A percentile compares a stretch with the other conserved stretches of the same genome.
Evolutionary conservation across 2,329 filamentous ascomycete species (phyloP).

Genomic region (Ophiostoma sp.): DNA sequence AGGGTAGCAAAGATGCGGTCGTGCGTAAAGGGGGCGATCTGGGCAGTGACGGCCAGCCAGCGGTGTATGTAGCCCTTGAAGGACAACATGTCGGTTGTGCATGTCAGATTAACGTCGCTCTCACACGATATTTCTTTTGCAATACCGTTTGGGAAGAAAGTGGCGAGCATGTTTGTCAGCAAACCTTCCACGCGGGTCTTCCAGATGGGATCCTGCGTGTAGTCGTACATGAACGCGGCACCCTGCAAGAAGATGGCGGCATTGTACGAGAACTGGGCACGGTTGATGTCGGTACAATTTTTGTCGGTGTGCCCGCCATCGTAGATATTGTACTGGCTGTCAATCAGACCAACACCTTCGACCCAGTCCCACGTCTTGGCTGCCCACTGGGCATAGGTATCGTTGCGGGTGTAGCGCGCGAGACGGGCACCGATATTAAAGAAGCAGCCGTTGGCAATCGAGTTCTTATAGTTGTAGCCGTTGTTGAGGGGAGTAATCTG

Average conservation of each 20-base stretch:
- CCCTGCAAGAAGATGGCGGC: slow-evolving; percentile 55
- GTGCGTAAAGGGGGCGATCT: slow-evolving; percentile 52
- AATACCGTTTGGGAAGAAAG: slow-evolving; percentile 49
- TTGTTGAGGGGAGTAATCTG: slow-evolving; percentile 63
- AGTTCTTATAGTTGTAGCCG: slow-evolving; percentile 66
- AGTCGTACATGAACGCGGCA: slow-evolving; percentile 61
- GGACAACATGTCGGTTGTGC: slow-evolving; percentile 58
- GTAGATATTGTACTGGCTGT: slow-evolving; percentile 57
- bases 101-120: slow-evolving; percentile 40
- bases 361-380: slow-evolving; percentile 60
- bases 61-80: slow-evolving; percentile 59
- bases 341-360: slow-evolving; percentile 50
- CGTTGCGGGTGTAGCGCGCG: slow-evolving; percentile 59
- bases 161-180: slow-evolving; percentile 43
- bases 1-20: slow-evolving; percentile 48
- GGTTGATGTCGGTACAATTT: slow-evolving; percentile 55
- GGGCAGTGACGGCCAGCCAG: slow-evolving; percentile 51
- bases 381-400: slow-evolving; percentile 58
- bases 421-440: slow-evolving; percentile 59
- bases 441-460: slow-evolving; percentile 49
- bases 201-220: slow-evolving; percentile 38
- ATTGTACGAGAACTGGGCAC: slow-evolving; percentile 58
- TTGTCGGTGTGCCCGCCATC: slow-evolving; percentile 54
- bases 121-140: slow-evolving; percentile 61
- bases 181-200: slow-evolving; percentile 50